Evolutionary conservation across 192 early-diverging fungal genomes (phyloP).

Genomic region (Jimgerdemannia flammicorona): DNA sequence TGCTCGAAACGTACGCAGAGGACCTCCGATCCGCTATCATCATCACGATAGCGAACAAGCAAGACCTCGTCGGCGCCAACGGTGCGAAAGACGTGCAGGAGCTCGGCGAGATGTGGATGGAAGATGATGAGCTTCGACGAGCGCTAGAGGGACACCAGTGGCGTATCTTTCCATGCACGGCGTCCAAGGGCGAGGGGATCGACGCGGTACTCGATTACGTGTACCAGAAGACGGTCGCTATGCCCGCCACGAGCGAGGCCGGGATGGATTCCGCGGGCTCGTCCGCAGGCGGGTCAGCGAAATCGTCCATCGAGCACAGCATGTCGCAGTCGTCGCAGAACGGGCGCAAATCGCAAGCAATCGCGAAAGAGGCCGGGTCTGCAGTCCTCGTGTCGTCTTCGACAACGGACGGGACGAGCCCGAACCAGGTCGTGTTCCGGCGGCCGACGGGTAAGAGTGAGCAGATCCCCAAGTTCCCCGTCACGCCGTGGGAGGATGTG

Average conservation of each 20-base stretch:
- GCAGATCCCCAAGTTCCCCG: neutral
- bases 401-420: no score
- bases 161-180: slow-evolving; percentile 23
- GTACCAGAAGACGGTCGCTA: slow-evolving; percentile 4
- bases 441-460: neutral
- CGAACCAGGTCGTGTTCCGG: neutral
- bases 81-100: slow-evolving; percentile 20
- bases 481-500: slow-evolving; percentile 27
- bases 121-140: slow-evolving; percentile 7
- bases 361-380: neutral
- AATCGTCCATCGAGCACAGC: neutral
- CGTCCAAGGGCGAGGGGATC: slow-evolving; percentile 11
- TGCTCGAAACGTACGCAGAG: slow-evolving; percentile 14
- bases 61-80: neutral
- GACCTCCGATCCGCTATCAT: slow-evolving; percentile 16
- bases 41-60: slow-evolving; percentile 26
- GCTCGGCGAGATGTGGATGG: slow-evolving; percentile 23
- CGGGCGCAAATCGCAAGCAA: neutral
- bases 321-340: neutral
- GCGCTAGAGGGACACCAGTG: slow-evolving; percentile 20
- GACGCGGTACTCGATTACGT: slow-evolving; percentile 20
- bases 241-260: neutral
- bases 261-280: neutral
- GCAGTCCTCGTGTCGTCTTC: neutral
- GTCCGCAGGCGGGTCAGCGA: neutral